Conservation (phyloP, 331 rosid genomes). For the Pyracantha coccinea region DNA sequence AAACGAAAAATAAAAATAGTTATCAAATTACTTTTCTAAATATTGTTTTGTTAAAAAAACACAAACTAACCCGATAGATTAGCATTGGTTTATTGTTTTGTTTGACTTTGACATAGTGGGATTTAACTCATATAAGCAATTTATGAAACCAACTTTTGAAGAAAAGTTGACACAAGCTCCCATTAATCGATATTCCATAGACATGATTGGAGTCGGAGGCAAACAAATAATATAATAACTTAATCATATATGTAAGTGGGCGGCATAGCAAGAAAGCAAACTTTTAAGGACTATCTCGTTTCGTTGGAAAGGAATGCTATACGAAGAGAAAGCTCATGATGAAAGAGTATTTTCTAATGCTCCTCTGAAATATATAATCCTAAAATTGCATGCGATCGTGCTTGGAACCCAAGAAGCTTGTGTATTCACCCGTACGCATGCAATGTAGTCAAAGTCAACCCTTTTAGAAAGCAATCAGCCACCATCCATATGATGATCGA, state of each 20-base stretch:
- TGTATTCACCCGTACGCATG: not conserved
- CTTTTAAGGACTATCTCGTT: no score
- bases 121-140: not conserved
- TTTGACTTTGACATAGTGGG: not conserved
- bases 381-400: slow-evolving; percentile 16
- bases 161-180: not conserved
- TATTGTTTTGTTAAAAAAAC: not conserved
- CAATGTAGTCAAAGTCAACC: slow-evolving; percentile 21
- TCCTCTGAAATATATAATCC: not conserved
- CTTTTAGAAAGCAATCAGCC: not conserved
- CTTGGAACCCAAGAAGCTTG: slow-evolving; percentile 12
- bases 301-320: not conserved
- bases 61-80: not conserved
- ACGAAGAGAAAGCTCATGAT: slow-evolving; percentile 13
- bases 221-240: no score
- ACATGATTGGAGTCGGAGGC: not conserved
- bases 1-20: no score
- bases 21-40: not conserved
- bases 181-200: not conserved
- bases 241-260: not conserved
- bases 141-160: not conserved
- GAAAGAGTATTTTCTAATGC: not conserved
- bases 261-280: no score
- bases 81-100: not conserved
- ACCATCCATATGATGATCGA: not conserved